Evolutionary conservation across 1,284 basidiomycete genomes (phyloP), one percentile per base, ranked within the genome.

Genomic region (Butyriboletus appendiculatus): DNA sequence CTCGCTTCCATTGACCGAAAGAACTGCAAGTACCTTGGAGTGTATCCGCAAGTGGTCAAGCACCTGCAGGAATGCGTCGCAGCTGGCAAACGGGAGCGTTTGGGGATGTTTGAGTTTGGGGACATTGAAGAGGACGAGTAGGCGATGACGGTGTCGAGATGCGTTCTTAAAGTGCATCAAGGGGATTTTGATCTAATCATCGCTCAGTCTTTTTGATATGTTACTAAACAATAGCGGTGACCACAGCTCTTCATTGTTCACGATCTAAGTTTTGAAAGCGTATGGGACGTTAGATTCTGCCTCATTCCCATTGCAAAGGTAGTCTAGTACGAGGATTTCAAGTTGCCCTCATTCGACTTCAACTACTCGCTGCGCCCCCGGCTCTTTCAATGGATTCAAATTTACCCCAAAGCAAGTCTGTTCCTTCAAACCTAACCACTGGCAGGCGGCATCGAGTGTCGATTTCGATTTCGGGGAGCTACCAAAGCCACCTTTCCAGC

Each of bases 101-200:
- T 82, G 48, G 92, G 92, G 41, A 93, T 93, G 82, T 95, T 94
- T 65, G 93, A 95, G 76, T 91, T 89, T 64, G 90, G 90, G 22
- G 89, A 92, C 68, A 78, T 92, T 16, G 90, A 90, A 64, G 88
- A 92, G 67, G 88, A 91, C 52, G 80, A 82, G 57, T 69, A 65
- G 56, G 45, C 45, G 34, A 28, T 22, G 51, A 46, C 9, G 44
- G 43, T 11, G 45, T 39, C 30, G 60, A 52, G 61, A 55, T 56
- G 41, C 52, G 48, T 63, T 49, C 59, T 44, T 45, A 50, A 45
- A 35, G 48, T 55, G 49, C 53, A 53, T 68, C 42, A 54, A 48
- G 48, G 26, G 39, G 39, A 40, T 34, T 18, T 48, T 39, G 45
- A 66, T 67, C 59, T 65, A 55, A 54, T 62, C 33, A 16, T 37